Evolutionary conservation across 2,329 filamentous ascomycete genomes (phyloP).

Genomic region (Sclerotinia subarctica): DNA sequence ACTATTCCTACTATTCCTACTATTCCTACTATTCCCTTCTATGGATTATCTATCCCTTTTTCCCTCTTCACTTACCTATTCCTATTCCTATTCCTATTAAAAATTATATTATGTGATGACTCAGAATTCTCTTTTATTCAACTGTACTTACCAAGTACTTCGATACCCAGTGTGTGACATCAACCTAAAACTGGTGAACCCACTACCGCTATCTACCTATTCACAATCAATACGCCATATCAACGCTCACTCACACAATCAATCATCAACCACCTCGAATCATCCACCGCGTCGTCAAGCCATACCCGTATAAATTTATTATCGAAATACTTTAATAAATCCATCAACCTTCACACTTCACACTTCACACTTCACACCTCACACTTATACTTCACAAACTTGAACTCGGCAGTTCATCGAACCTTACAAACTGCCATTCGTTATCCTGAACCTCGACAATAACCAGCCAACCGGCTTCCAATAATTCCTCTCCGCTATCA

Average conservation of each 20-base stretch:
- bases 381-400: too few relatives aligned
- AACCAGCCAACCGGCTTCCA: conserved; percentile 18
- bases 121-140: too few relatives aligned
- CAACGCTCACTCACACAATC: conserved; percentile 3
- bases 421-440: conserved; percentile 9
- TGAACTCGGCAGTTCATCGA: conserved; percentile 17
- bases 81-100: too few relatives aligned
- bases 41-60: not conserved
- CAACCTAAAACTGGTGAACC: too few relatives aligned
- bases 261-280: not conserved
- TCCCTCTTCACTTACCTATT: not conserved
- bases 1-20: too few relatives aligned
- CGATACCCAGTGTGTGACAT: too few relatives aligned
- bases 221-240: conserved; percentile 7
- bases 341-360: not conserved
- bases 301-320: not conserved
- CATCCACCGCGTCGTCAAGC: not conserved
- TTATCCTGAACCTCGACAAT: conserved; percentile 18
- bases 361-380: too few relatives aligned
- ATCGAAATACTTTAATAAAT: not conserved
- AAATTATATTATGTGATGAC: not conserved
- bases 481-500: conserved; percentile 5
- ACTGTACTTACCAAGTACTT: not conserved
- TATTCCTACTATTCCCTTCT: too few relatives aligned
- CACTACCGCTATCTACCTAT: not conserved